Evolutionary conservation across 2,329 filamentous ascomycete genomes (phyloP).

Genomic region (Alternaria sp.): DNA sequence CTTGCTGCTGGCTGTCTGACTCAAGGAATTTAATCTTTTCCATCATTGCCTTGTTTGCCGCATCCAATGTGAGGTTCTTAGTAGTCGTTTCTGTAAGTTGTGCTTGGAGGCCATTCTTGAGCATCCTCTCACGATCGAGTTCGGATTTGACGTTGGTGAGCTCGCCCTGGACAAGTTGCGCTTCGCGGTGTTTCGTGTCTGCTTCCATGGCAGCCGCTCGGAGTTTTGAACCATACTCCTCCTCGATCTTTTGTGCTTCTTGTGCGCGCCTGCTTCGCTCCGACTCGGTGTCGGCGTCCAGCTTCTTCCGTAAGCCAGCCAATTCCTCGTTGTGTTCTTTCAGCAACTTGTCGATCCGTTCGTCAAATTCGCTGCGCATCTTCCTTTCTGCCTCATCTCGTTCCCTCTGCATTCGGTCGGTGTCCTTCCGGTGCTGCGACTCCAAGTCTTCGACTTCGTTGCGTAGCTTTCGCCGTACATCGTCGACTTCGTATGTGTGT

Average conservation of each 20-base stretch:
- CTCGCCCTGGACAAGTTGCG: constrained; percentile 57
- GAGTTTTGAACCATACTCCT: constrained; percentile 60
- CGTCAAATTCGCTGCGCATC: constrained; percentile 52
- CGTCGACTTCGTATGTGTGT: constrained; percentile 60
- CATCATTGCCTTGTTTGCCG: constrained; percentile 74
- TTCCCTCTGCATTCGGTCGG: constrained; percentile 62
- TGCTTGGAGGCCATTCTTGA: constrained; percentile 64
- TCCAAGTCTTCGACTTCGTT: constrained; percentile 63
- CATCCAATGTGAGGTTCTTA: constrained; percentile 67
- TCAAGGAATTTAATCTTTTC: constrained; percentile 89
- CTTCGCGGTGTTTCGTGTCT: constrained; percentile 62
- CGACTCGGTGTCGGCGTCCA: constrained; percentile 71
- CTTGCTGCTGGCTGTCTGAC: constrained; percentile 87
- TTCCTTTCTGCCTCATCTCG: constrained; percentile 55
- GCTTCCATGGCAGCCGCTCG: constrained; percentile 66
- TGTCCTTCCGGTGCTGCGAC: constrained; percentile 62
- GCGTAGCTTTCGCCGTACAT: constrained; percentile 60
- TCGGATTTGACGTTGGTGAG: constrained; percentile 56
- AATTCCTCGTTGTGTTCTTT: constrained; percentile 72
- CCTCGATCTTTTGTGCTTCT: constrained; percentile 71
- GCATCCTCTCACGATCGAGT: constrained; percentile 64
- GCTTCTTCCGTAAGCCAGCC: constrained; percentile 66
- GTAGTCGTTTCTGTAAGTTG: constrained; percentile 54
- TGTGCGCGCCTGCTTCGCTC: constrained; percentile 64
- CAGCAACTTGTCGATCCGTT: constrained; percentile 64